Evolutionary conservation across 2,329 filamentous ascomycete genomes (phyloP).

Genomic region (Colletotrichum sp.): DNA sequence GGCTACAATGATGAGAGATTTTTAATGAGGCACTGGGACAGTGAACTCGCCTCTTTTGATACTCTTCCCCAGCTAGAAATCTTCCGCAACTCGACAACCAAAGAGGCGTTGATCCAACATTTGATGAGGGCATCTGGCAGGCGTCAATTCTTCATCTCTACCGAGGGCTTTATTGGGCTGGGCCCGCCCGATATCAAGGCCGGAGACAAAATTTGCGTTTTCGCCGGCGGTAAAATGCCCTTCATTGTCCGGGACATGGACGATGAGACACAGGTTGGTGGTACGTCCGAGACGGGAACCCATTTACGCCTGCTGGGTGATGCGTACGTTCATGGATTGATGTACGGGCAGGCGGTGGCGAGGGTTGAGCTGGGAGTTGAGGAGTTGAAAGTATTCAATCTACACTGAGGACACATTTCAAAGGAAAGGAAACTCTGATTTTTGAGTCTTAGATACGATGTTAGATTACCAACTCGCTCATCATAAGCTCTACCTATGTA

Average conservation of each 20-base stretch:
- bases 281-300: neutral
- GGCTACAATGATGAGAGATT: neutral
- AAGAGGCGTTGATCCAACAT: neutral
- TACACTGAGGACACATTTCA: neutral
- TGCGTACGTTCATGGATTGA: neutral
- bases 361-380: neutral
- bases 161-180: neutral
- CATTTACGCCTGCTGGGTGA: neutral
- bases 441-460: too few species aligned
- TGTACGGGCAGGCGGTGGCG: fast-evolving
- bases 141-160: neutral
- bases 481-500: too few species aligned
- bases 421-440: too few species aligned
- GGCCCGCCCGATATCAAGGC: neutral
- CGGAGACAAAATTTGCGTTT: neutral
- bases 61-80: neutral
- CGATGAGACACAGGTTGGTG: neutral
- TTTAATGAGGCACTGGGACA: fast-evolving
- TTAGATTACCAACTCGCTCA: too few species aligned
- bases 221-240: neutral
- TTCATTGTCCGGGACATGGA: neutral
- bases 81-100: neutral
- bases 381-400: neutral
- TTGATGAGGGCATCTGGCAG: neutral
- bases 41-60: fast-evolving